These are phyloP conservation scores for Chenopodium suecicum DNA, from an alignment of 148 eudicot genomes.

Conservation along the genomic window DNA sequence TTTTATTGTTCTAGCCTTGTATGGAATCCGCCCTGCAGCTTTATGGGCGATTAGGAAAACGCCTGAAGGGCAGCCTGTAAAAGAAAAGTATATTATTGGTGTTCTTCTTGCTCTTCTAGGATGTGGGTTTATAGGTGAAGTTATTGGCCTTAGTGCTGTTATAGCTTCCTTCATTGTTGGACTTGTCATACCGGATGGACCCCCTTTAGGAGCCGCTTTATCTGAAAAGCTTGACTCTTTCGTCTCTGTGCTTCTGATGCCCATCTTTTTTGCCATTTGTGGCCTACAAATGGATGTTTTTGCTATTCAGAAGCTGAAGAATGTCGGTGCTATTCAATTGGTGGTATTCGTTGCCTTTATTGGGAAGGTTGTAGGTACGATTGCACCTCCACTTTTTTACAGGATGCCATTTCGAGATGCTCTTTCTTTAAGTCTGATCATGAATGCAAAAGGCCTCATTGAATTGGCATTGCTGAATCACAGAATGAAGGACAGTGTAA, in stretches of 20 bases:
- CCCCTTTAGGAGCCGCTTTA: constrained; percentile 48
- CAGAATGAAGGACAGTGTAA: constrained; percentile 32
- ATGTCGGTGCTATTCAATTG: constrained; percentile 36
- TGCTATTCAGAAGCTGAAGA: constrained; percentile 31
- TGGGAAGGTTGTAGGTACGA: constrained; percentile 39
- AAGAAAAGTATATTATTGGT: constrained; percentile 36
- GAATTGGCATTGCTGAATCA: constrained; percentile 40
- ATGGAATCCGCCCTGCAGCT: constrained; percentile 44
- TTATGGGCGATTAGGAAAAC: constrained; percentile 43
- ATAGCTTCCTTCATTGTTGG: constrained; percentile 38
- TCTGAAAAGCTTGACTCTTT: constrained; percentile 41
- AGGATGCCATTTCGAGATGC: constrained; percentile 49
- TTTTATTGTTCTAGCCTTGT: constrained; percentile 27
- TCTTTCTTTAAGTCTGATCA: constrained; percentile 45
- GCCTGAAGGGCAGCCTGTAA: constrained; percentile 42
- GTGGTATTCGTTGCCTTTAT: constrained; percentile 35
- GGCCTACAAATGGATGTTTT: constrained; percentile 39
- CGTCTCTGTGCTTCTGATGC: constrained; percentile 41
- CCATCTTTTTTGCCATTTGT: constrained; percentile 39
- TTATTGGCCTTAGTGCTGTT: constrained; percentile 36
- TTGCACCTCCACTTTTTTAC: constrained; percentile 37
- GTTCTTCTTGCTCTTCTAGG: constrained; percentile 33
- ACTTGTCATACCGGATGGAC: constrained; percentile 50
- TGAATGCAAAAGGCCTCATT: constrained; percentile 48
- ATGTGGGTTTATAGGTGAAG: constrained; percentile 40